These are phyloP conservation scores for Leptographium radiaticola DNA, from an alignment of 2,329 filamentous ascomycete species.

Conservation along the genomic window DNA sequence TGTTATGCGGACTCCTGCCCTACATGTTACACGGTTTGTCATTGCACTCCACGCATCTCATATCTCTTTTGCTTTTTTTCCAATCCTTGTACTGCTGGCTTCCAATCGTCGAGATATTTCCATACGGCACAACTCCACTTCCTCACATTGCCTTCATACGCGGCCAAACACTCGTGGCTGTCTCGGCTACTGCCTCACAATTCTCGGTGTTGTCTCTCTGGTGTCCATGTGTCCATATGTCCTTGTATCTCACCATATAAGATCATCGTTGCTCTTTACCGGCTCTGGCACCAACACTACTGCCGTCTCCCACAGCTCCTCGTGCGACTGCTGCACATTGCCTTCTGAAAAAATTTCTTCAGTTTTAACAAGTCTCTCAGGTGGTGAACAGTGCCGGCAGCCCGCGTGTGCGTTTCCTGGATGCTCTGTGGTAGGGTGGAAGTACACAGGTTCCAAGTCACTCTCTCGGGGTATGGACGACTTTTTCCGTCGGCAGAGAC, in stretches of 20 bases:
- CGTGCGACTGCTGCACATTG: too few species aligned
- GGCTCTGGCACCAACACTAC: too few species aligned
- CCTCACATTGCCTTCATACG: background rate
- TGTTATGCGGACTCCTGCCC: background rate
- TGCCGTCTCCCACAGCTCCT: too few species aligned
- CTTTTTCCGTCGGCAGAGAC: constrained; percentile 58
- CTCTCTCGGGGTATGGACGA: constrained; percentile 52
- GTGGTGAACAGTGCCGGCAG: too few species aligned
- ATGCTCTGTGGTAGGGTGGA: too few species aligned
- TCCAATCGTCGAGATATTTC: background rate
- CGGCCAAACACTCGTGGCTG: background rate
- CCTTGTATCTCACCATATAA: too few species aligned
- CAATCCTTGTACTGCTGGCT: background rate
- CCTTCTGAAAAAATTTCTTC: too few species aligned
- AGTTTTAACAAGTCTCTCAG: too few species aligned
- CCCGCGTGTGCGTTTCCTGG: too few species aligned
- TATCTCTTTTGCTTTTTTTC: background rate
- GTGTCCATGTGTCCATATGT: background rate
- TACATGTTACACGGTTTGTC: background rate
- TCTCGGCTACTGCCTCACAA: background rate
- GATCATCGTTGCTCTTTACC: too few species aligned
- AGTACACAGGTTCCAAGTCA: background rate
- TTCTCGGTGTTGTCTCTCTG: background rate
- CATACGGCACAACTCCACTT: background rate
- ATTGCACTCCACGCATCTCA: background rate